Evolutionary conservation across 768 basidiomycete genomes (phyloP).

Genomic region (Podaxis pistillaris): DNA sequence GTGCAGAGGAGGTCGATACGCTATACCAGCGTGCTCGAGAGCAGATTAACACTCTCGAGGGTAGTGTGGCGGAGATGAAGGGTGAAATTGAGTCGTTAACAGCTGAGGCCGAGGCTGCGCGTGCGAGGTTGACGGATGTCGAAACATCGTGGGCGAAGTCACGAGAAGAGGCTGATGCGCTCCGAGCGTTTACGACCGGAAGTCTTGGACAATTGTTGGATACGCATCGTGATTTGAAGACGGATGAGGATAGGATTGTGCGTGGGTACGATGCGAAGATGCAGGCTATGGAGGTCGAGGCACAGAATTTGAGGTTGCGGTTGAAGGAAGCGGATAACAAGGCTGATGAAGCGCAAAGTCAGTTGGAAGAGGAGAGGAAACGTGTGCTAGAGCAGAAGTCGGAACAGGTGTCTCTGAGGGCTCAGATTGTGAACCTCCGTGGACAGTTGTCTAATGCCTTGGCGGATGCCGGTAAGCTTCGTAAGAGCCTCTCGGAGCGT

Average conservation of each 20-base stretch:
- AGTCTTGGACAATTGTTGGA: constrained; percentile 85
- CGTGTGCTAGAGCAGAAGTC: constrained; percentile 62
- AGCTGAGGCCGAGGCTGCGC: constrained; percentile 70
- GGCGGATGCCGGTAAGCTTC: constrained; percentile 66
- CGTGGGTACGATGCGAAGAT: constrained; percentile 83
- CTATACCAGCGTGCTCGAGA: constrained; percentile 71
- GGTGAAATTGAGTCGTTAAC: constrained; percentile 77
- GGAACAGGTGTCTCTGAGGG: constrained; percentile 62
- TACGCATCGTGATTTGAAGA: constrained; percentile 79
- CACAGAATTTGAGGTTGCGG: constrained; percentile 73
- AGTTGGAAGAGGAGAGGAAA: constrained; percentile 66
- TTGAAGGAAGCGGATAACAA: constrained; percentile 74
- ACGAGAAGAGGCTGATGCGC: constrained; percentile 89
- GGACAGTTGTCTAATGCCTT: constrained; percentile 67
- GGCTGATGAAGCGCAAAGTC: constrained; percentile 64
- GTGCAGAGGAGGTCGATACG: constrained; percentile 76
- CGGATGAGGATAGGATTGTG: constrained; percentile 75
- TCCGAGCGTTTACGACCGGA: constrained; percentile 83
- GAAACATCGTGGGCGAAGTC: constrained; percentile 93
- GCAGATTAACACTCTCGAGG: constrained; percentile 68
- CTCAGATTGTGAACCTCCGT: constrained; percentile 74
- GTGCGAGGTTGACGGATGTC: constrained; percentile 66
- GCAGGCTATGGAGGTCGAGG: constrained; percentile 76
- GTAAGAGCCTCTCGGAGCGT: constrained; percentile 65
- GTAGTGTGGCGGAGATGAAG: constrained; percentile 74